Conservation (phyloP, 2,329 filamentous ascomycete genomes). For the Monilinia aucupariae region DNA sequence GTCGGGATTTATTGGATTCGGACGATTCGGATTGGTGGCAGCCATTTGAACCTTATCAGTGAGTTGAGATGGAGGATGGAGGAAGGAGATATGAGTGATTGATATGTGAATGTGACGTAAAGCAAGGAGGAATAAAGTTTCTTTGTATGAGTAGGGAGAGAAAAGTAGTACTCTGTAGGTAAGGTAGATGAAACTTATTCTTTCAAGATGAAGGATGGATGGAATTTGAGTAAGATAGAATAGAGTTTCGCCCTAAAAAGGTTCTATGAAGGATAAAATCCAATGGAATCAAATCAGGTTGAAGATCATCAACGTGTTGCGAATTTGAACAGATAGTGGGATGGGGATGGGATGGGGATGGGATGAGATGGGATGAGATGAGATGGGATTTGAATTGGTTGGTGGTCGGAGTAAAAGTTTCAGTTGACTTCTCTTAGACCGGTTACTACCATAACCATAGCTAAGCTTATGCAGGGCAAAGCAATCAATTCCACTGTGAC, state of each 20-base stretch:
- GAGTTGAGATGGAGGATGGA: too few species aligned
- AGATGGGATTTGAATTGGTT: not conserved
- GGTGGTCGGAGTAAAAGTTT: not conserved
- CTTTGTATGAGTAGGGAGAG: not conserved
- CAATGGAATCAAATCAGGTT: not conserved
- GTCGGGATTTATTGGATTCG: conserved; percentile 41
- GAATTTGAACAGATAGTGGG: not conserved
- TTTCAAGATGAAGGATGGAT: too few species aligned
- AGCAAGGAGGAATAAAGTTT: not conserved
- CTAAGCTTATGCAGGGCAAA: conserved; percentile 10
- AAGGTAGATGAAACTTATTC: too few species aligned
- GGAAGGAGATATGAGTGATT: not conserved
- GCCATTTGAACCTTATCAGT: conserved; percentile 4
- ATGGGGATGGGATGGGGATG: not conserved
- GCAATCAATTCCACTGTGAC: not conserved
- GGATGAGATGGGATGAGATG: not conserved
- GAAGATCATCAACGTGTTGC: not conserved
- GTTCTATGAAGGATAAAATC: too few species aligned
- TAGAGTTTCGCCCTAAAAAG: not conserved
- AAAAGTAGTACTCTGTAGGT: too few species aligned
- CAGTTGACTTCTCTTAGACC: not conserved
- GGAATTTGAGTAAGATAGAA: not conserved
- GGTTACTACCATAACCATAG: not conserved
- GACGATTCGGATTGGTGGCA: not conserved
- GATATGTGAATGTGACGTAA: conserved; percentile 8